A percentile compares a stretch with the other conserved stretches of the same genome.
Evolutionary conservation across 768 basidiomycete species (phyloP).

Genomic region (Chalciporus chontae): DNA sequence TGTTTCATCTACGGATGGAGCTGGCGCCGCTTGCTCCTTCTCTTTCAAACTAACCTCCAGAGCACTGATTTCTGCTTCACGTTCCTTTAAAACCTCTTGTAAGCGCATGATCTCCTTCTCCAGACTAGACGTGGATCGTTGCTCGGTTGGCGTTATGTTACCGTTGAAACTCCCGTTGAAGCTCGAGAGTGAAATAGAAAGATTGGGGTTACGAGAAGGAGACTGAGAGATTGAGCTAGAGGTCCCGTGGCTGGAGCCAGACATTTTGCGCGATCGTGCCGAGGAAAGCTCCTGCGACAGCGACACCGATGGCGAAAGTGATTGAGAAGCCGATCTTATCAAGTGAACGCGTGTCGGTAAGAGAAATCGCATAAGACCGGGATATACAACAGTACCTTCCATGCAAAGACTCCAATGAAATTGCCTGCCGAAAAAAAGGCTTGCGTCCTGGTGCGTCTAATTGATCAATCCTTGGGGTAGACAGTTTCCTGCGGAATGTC

Average conservation of each 20-base stretch:
- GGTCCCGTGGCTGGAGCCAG: constrained; percentile 72
- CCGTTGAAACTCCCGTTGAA: constrained; percentile 32
- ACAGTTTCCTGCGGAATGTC: constrained; percentile 50
- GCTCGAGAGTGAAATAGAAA: constrained; percentile 54
- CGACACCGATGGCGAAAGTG: constrained; percentile 92
- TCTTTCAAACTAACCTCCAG: constrained; percentile 58
- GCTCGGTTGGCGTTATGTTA: constrained; percentile 35
- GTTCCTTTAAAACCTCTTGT: constrained; percentile 86
- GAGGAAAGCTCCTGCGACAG: constrained; percentile 96
- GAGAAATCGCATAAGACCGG: constrained; percentile 1
- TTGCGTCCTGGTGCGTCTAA: constrained; percentile 54
- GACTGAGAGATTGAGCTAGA: constrained; percentile 65
- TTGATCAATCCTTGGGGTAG: constrained; percentile 45
- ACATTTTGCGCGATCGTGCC: constrained; percentile 80
- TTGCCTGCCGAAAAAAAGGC: constrained; percentile 86
- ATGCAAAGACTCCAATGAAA: constrained; percentile 85
- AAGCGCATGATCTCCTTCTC: constrained; percentile 95
- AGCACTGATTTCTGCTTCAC: constrained; percentile 84
- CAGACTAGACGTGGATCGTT: constrained; percentile 79
- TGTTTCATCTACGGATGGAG: not conserved
- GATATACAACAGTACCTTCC: constrained; percentile 53
- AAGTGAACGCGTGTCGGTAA: constrained; percentile 12
- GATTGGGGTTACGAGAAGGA: constrained; percentile 51
- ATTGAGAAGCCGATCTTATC: constrained; percentile 83
- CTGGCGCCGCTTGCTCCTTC: constrained; percentile 23